Evolutionary conservation across 2,329 filamentous ascomycete species (phyloP).

Genomic region (Cercospora sp.): DNA sequence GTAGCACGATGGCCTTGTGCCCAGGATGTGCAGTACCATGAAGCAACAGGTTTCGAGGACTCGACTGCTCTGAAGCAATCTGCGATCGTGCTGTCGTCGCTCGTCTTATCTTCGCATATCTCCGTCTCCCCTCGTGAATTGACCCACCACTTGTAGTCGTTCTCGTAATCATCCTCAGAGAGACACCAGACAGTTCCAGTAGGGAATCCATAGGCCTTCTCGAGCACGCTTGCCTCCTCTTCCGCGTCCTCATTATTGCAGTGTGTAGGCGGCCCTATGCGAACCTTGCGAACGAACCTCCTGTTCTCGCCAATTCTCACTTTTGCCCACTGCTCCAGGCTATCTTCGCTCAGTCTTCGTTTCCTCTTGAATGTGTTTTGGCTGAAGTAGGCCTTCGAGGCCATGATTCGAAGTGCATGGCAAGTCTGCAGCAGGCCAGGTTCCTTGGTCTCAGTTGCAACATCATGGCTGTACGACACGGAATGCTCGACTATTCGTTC

Average conservation of each 20-base stretch:
- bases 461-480: conserved; percentile 9
- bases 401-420: conserved; percentile 16
- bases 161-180: conserved; percentile 19
- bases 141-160: conserved; percentile 20
- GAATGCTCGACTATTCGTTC: conserved; percentile 16
- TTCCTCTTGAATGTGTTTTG: conserved; percentile 23
- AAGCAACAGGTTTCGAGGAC: neutral
- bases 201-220: conserved; percentile 12
- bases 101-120: conserved; percentile 6
- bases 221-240: conserved; percentile 16
- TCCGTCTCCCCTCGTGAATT: conserved; percentile 20
- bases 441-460: conserved; percentile 7
- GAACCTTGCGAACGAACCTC: conserved; percentile 12
- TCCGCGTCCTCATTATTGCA: conserved; percentile 20
- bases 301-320: conserved; percentile 16
- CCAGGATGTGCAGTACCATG: conserved; percentile 20
- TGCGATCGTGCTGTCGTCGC: neutral
- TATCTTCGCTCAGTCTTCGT: conserved; percentile 13
- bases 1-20: conserved; percentile 2
- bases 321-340: conserved; percentile 19
- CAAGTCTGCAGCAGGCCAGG: conserved; percentile 19
- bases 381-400: conserved; percentile 15
- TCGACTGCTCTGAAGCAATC: neutral
- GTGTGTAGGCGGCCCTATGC: conserved; percentile 15
- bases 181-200: conserved; percentile 20